Evolutionary conservation across 495 filamentous ascomycete genomes (phyloP), one percentile per base, ranked within the genome.

Genomic region (Podospora sp.): DNA sequence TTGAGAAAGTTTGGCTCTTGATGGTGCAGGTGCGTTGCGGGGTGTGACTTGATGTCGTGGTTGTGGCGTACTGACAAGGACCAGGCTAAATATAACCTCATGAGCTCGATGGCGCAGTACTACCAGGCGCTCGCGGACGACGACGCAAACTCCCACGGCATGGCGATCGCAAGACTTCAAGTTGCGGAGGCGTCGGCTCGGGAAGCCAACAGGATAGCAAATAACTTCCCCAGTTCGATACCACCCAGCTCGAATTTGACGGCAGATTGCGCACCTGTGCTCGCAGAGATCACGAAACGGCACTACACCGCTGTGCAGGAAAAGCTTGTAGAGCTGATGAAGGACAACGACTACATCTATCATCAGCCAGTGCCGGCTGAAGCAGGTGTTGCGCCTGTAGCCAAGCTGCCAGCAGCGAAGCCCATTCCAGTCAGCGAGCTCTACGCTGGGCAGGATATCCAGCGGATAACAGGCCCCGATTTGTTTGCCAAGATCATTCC

Each of bases 331-430:
- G 88, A 91, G 63, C 84, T 92, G 67, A 83, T 85, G 65, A 97
- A 97, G 69, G 95, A 99, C 76, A 99, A 99, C 74, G 95, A 99
- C 73, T 97, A 94, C 75, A 97, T 99, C 72, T 99, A 98, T 72
- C 95, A 99, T 76, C 92, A 97, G 68, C 88, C 88, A 0, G 88
- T 99, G 20, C 94, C 95, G 0, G 89, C 87, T 18, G 94, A 97
- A 76, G 91, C 92, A 14, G 87, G 86, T 52, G 82, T 99, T 16
- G 82, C 90, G 8, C 83, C 89, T 18, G 90, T 99, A 60, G 87
- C 94, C 2, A 99, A 98, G 76, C 85, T 98, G 11, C 92, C 94
- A 29, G 95, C 96, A 1, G 94, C 96, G n/a, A 99, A 98, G 78
- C 92, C 96, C 18, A 98, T 98, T 61, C 93, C 96, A 0, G 95